A percentile compares a stretch with the other conserved stretches of the same genome.
Conservation (phyloP, 768 basidiomycete species). For the Rhizopogon roseolus region DNA sequence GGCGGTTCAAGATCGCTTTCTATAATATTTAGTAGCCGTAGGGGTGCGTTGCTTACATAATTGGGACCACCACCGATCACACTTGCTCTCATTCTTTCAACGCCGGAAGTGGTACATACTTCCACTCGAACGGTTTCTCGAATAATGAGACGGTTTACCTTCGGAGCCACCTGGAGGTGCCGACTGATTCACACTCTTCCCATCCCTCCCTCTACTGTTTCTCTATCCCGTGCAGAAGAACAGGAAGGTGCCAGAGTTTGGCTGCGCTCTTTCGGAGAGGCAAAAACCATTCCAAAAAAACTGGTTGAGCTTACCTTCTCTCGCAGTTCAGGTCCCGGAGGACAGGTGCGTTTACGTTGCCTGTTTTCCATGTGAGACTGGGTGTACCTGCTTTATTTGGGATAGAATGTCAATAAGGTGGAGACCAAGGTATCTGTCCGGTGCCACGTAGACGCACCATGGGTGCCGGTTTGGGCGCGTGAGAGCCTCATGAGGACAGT, state of each 20-base stretch:
- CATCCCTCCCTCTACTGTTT: slow-evolving; percentile 36
- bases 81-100: background rate
- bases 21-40: too few relatives aligned
- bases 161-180: background rate
- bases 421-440: slow-evolving; percentile 69
- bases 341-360: slow-evolving; percentile 49
- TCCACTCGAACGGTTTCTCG: background rate
- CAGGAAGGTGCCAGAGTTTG: slow-evolving; percentile 47
- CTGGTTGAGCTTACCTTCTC: slow-evolving; percentile 64
- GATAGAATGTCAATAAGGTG: slow-evolving; percentile 60
- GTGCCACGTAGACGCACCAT: slow-evolving; percentile 49
- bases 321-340: slow-evolving; percentile 81
- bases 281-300: slow-evolving; percentile 39
- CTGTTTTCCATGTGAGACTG: background rate
- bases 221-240: slow-evolving; percentile 36
- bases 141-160: background rate
- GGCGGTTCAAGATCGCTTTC: too few relatives aligned
- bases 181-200: slow-evolving; percentile 27
- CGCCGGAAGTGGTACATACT: background rate
- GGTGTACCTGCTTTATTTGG: background rate
- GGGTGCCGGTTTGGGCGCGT: slow-evolving; percentile 75
- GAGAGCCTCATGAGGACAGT: slow-evolving; percentile 45
- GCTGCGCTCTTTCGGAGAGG: slow-evolving; percentile 44
- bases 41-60: too few relatives aligned
- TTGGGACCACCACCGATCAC: too few relatives aligned